A percentile compares a stretch with the other conserved stretches of the same genome.
Conservation (phyloP, 345 rosid genomes). For the Ceriops zippeliana region DNA sequence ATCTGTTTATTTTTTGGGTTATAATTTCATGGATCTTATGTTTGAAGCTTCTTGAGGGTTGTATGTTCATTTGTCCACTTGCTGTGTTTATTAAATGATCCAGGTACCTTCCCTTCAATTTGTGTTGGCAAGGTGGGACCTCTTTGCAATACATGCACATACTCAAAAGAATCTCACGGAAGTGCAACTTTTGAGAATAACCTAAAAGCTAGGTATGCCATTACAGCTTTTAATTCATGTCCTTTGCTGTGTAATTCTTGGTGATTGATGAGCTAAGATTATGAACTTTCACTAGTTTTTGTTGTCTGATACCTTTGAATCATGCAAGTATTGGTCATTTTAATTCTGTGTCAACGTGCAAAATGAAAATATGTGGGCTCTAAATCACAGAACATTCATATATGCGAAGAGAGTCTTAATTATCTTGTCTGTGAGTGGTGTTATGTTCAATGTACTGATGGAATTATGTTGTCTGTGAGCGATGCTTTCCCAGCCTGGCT, state of each 20-base stretch:
- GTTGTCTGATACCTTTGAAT: background rate
- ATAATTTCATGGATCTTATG: background rate
- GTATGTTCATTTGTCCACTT: background rate
- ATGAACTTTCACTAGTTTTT: background rate
- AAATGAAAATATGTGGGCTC: no score
- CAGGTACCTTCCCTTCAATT: constrained; percentile 60
- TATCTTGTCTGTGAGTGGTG: no score
- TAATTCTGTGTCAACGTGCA: no score
- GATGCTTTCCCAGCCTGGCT: background rate
- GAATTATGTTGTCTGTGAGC: no score
- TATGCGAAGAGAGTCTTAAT: no score
- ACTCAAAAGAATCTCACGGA: constrained; percentile 42
- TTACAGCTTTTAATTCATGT: constrained; percentile 10
- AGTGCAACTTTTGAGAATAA: constrained; percentile 29
- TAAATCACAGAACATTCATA: no score
- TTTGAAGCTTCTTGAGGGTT: constrained; percentile 7
- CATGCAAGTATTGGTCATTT: no score
- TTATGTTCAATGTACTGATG: no score
- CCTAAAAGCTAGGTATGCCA: constrained; percentile 41
- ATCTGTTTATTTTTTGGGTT: background rate
- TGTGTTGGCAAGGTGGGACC: constrained; percentile 73
- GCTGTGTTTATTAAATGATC: constrained; percentile 17
- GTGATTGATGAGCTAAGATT: background rate
- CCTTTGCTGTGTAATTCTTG: constrained; percentile 3
- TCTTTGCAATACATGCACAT: constrained; percentile 69